Conservation (phyloP, 2,329 filamentous ascomycete genomes). For the Fusarium sp. region DNA sequence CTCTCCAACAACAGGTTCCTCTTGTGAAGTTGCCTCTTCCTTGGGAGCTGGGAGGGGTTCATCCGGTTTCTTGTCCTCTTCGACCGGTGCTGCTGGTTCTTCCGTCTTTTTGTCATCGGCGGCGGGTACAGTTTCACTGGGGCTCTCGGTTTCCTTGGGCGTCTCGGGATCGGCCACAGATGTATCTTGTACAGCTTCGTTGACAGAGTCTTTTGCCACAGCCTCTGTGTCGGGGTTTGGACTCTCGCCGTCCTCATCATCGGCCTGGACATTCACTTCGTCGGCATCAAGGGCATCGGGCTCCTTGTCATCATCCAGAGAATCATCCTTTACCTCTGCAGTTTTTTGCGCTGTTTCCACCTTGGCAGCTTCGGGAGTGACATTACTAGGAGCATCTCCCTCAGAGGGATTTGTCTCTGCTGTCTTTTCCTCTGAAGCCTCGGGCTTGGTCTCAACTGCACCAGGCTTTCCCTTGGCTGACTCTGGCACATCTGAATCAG, state of each 20-base stretch:
- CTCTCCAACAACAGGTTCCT: conserved; percentile 9
- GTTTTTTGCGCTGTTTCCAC: conserved; percentile 18
- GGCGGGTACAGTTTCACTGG: background rate
- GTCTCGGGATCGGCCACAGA: conserved; percentile 8
- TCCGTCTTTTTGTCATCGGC: conserved; percentile 12
- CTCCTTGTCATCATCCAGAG: conserved; percentile 13
- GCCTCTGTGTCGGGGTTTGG: conserved; percentile 8
- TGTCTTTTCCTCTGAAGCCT: conserved; percentile 12
- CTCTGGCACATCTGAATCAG: conserved; percentile 1
- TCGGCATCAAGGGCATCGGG: conserved; percentile 11
- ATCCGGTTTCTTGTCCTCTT: conserved; percentile 19
- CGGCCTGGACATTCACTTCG: conserved; percentile 20
- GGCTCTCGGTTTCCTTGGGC: conserved; percentile 20
- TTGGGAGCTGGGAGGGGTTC: conserved; percentile 10
- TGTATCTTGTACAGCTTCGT: conserved; percentile 11
- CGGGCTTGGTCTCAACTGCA: conserved; percentile 3
- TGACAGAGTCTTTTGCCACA: conserved; percentile 10
- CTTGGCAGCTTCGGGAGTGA: conserved; percentile 6
- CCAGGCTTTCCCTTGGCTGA: conserved; percentile 3
- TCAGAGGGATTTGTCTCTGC: background rate
- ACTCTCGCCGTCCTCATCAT: conserved; percentile 15
- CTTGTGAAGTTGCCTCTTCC: conserved; percentile 13
- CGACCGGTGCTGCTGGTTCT: conserved; percentile 2
- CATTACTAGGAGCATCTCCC: conserved; percentile 1
- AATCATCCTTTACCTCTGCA: background rate